Base-by-base conservation (phyloP, 257 asterid species). In the Fraxinus americana region DNA sequence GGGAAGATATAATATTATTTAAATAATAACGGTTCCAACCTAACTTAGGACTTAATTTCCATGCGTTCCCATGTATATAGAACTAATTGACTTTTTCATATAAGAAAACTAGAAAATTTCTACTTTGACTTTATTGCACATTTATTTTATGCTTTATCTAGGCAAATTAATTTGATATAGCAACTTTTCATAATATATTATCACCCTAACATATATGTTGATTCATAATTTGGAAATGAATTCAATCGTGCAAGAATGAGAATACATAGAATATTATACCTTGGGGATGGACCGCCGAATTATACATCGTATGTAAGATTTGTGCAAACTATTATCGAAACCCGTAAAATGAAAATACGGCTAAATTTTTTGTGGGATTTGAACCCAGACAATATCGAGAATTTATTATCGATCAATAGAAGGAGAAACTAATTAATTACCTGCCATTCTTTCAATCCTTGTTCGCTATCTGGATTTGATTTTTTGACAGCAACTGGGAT, bases 391-490 rank as follows among this genome's bases (percentile, higher is more conserved):
- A 19, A 66, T 5, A 16, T 66, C 39, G 29, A 66, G 4, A 67
- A 10, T 14, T 75, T 67, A 38, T 25, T 16, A 35, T 50, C 32
- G 41, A 38, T 2, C 41, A 38, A 39, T 43, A 11, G 50, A 43
- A 10, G 17, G 2, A 10, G 4, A 4, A 43, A 14, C 14, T 45
- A 45, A 45, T 29, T 45, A 45, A 45, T 29, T 66, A 94, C 99
- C 98, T 90, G 97, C 99, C 99, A 95, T 84, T 95, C 98, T 63
- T 85, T 88, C 59, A 93, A 94, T 19, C 99, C 99, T 80, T 95
- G 99, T 66, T 87, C 90, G 52, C 99, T 93, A 6, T 91, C 97
- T 0, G 97, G 97, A 68, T 78, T 89, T 0, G 99, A 95, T 75
- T 87, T 95, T 76, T 95, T 95, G 4, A 95, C 97, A 17, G 99